phyloP scores from a whole-genome alignment of 805 yeast species.

The Pichia manshurica region DNA sequence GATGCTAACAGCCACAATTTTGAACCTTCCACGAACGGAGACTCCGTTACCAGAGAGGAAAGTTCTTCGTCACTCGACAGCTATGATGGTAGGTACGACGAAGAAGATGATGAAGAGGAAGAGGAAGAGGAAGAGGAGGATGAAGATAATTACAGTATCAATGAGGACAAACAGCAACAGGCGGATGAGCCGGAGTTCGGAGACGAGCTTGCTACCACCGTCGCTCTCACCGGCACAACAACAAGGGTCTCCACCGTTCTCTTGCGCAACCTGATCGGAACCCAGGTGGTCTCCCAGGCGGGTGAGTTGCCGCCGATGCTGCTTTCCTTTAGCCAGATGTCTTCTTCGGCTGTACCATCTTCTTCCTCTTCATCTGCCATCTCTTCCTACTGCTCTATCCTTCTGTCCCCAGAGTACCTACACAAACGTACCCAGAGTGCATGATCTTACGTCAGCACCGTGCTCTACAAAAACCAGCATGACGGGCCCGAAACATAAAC shows the following conservation, averaged over 20 bases:
- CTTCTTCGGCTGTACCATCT: not conserved
- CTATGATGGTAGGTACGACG: no score
- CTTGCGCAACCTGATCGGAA: not conserved
- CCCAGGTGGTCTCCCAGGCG: not conserved
- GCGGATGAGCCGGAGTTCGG: no score
- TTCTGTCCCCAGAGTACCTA: slow-evolving; percentile 11
- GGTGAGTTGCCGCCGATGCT: no score
- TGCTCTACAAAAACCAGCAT: not conserved
- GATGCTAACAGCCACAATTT: not conserved
- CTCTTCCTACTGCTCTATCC: slow-evolving; percentile 13
- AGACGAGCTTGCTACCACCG: no score
- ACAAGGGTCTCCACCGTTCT: not conserved
- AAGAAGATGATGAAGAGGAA: not conserved
- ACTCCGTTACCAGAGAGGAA: not conserved
- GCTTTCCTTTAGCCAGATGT: no score
- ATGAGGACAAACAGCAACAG: not conserved
- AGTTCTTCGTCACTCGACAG: no score
- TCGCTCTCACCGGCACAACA: not conserved
- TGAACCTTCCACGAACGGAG: not conserved
- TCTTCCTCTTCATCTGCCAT: not conserved
- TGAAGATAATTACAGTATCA: not conserved
- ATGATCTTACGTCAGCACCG: not conserved
- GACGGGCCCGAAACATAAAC: slow-evolving; percentile 12
- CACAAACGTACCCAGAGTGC: slow-evolving; percentile 3
- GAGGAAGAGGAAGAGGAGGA: not conserved